phyloP scores from a whole-genome alignment of 2,329 filamentous ascomycete genomes.

The Aspergillus brasiliensis region DNA sequence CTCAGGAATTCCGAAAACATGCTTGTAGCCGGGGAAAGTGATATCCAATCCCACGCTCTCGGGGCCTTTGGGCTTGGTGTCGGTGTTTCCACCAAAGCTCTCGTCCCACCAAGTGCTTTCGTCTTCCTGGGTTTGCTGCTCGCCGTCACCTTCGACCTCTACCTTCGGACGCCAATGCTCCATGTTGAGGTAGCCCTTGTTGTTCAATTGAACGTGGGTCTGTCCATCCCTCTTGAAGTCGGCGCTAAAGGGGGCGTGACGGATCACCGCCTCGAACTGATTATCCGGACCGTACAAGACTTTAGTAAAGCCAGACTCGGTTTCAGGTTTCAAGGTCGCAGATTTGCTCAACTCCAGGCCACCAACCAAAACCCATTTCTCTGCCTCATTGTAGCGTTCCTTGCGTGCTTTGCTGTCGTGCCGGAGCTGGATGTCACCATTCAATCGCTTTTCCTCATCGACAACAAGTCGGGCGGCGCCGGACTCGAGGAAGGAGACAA shows the following conservation, averaged over 20 bases:
- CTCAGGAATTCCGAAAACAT: constrained; percentile 93
- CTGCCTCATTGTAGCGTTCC: constrained; percentile 91
- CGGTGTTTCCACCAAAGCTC: constrained; percentile 90
- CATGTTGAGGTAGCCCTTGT: constrained; percentile 84
- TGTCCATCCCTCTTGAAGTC: constrained; percentile 83
- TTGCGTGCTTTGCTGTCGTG: constrained; percentile 83
- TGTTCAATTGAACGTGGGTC: constrained; percentile 85
- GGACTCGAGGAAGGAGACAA: constrained; percentile 84
- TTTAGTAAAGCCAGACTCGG: constrained; percentile 67
- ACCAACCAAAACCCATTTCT: constrained; percentile 82
- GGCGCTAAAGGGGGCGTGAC: constrained; percentile 77
- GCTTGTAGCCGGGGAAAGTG: constrained; percentile 84
- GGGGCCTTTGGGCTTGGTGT: constrained; percentile 90
- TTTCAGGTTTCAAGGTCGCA: constrained; percentile 68
- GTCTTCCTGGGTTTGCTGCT: constrained; percentile 47
- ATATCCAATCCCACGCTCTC: constrained; percentile 92
- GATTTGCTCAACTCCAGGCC: constrained; percentile 72
- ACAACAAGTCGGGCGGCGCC: constrained; percentile 84
- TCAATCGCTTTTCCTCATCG: constrained; percentile 87
- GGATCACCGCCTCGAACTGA: constrained; percentile 80
- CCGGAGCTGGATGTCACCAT: constrained; percentile 83
- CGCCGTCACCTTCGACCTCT: constrained; percentile 62
- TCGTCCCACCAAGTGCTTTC: constrained; percentile 99
- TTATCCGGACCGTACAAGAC: constrained; percentile 77
- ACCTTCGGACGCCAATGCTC: constrained; percentile 94